Base-by-base conservation (phyloP, 1,139 yeast species). In the Yamadazyma conglobata region DNA sequence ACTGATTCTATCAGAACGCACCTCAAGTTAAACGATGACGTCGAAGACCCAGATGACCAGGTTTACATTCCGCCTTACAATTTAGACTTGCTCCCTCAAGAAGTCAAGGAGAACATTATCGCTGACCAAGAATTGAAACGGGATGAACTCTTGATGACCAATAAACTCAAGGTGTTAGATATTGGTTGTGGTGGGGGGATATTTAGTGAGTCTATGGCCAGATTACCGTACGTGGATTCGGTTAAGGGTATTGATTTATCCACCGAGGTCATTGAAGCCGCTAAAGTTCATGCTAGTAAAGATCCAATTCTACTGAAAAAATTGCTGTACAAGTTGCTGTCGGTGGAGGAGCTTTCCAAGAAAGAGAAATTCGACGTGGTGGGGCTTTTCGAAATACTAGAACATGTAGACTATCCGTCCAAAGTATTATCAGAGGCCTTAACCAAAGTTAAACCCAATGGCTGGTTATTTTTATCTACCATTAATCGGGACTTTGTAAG, bases 121-220 rank as follows among this genome's bases (percentile, higher is more conserved):
- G 39, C 48, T 12, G 79, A 77, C 38, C 74, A 74, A 37, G 66
- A 68, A 10, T 44, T 42, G 7, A 66, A 71, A 28, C 56, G 77
- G 33, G 61, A 64, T 15, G 62, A 64, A 24, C 44, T 74, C 22
- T 52, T 68, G 25, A 37, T 43, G 4, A 44, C 49, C 0, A 44
- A 60, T 24, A 57, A 67, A 30, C 58, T 77, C 31, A 56, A 59
- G 10, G 89, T 79, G 1, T 60, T 91, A 38, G 99, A 91, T 52
- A 80, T 91, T 33, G 99, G 99, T 0, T 93, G 98, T 52, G 99
- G 99, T 14, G 99, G 98, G 6, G 99, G 99, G 0, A 80, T 91
- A 17, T 64, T 91, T 24, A 65, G 89, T 4, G 99, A 91, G 52
- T 79, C 94, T 1, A 58, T 91, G 53, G 96, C 96, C 0, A 65